Percentiles rank a stretch among this genome's conserved stretches.
Evolutionary conservation across 106 monocot genomes (phyloP).

Genomic region (Dendrobium chrysotoxum): DNA sequence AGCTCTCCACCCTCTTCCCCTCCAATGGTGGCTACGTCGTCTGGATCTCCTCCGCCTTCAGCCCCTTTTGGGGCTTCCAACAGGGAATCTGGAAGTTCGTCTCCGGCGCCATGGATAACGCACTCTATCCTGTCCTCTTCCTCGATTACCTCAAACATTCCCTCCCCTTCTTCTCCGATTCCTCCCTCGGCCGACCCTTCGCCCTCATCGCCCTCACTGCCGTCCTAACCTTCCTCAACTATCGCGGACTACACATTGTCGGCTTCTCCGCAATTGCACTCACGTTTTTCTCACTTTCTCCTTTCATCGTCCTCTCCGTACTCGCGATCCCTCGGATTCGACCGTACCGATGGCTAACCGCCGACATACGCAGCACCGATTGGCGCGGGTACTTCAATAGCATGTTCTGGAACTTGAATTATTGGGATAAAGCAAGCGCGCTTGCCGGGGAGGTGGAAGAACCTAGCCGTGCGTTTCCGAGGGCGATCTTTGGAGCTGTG

Average conservation of each 20-base stretch:
- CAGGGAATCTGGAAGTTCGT: conserved; percentile 72
- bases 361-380: conserved; percentile 20
- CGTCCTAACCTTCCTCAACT: conserved; percentile 76
- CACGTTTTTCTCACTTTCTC: conserved; percentile 68
- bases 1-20: conserved; percentile 70
- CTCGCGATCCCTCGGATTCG: conserved; percentile 50
- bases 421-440: conserved; percentile 95
- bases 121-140: conserved; percentile 84
- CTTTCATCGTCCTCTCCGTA: conserved; percentile 51
- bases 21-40: conserved; percentile 71
- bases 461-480: conserved; percentile 53
- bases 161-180: conserved; percentile 19
- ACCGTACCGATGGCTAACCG: conserved; percentile 44
- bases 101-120: conserved; percentile 76
- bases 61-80: conserved; percentile 60
- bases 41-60: conserved; percentile 74
- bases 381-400: conserved; percentile 60
- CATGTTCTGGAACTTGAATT: conserved; percentile 95
- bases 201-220: conserved; percentile 38
- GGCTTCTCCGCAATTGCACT: conserved; percentile 61
- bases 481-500: conserved; percentile 60
- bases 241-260: conserved; percentile 79
- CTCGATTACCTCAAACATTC: conserved; percentile 62
- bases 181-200: conserved; percentile 16
- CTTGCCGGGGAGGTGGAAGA: conserved; percentile 84